Percentiles rank a stretch among this genome's conserved stretches.
Evolutionary conservation across 2,329 filamentous ascomycete species (phyloP).

Genomic region (Chrysoporthe puriensis): DNA sequence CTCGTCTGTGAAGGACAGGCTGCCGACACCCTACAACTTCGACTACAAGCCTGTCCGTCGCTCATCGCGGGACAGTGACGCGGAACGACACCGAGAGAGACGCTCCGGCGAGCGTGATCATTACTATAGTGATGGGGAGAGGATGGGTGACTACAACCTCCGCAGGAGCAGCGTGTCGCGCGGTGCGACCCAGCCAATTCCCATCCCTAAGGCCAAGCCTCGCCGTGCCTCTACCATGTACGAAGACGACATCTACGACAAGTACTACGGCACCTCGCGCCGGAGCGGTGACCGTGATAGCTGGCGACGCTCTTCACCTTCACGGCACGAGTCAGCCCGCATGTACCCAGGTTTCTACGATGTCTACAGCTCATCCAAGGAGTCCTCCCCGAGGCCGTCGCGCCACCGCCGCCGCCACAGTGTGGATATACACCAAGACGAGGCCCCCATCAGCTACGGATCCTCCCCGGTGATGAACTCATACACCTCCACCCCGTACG

Average conservation of each 20-base stretch:
- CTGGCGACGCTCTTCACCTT: constrained; percentile 21
- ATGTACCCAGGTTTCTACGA: constrained; percentile 26
- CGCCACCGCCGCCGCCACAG: constrained; percentile 20
- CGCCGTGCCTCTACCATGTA: constrained; percentile 26
- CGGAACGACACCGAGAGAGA: constrained; percentile 26
- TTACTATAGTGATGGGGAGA: constrained; percentile 27
- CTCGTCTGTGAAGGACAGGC: constrained; percentile 26
- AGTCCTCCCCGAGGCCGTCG: constrained; percentile 16
- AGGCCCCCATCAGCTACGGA: constrained; percentile 23
- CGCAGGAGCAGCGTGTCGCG: constrained; percentile 23
- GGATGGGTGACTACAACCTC: constrained; percentile 25
- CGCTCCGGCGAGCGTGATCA: constrained; percentile 20
- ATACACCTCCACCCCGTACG: constrained; percentile 20
- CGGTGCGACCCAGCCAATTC: constrained; percentile 20
- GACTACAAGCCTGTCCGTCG: constrained; percentile 22
- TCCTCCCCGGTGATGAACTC: constrained; percentile 21
- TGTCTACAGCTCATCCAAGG: constrained; percentile 20
- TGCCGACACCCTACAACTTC: constrained; percentile 27
- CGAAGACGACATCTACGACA: constrained; percentile 19
- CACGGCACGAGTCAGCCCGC: constrained; percentile 23
- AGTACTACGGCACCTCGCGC: constrained; percentile 22
- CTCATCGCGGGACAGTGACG: constrained; percentile 16
- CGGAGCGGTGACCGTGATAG: constrained; percentile 20
- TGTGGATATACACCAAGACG: constrained; percentile 11
- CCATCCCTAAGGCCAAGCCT: constrained; percentile 23